A percentile compares a stretch with the other conserved stretches of the same genome.
Evolutionary conservation across 169 alveolate species (phyloP).

Genomic region (Amoebophrya sp.): DNA sequence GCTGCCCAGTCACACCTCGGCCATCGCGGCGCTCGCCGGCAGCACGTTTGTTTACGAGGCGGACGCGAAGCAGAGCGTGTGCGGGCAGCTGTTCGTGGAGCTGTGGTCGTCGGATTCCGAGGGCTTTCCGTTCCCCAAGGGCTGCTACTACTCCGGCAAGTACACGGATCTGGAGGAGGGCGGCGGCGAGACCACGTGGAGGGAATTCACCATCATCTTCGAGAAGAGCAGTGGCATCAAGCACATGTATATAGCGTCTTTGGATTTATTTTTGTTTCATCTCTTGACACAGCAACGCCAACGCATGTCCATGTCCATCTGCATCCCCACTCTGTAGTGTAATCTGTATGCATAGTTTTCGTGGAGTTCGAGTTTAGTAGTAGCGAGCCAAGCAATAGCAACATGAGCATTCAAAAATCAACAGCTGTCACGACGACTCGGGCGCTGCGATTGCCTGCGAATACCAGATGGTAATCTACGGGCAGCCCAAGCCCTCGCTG

Average conservation of each 20-base stretch:
- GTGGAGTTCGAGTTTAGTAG: no score
- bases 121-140: conserved; percentile 26
- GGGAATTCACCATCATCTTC: conserved; percentile 5
- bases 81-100: conserved; percentile 30
- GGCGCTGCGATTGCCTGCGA: not conserved
- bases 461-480: not conserved
- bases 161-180: conserved; percentile 21
- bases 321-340: no score
- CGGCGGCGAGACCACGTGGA: not conserved
- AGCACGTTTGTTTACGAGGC: not conserved
- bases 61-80: not conserved
- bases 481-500: not conserved
- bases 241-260: no score
- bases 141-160: conserved; percentile 17
- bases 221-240: not conserved
- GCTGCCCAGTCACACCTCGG: not conserved
- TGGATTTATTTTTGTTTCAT: no score
- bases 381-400: no score
- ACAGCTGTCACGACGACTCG: not conserved
- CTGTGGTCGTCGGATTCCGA: conserved; percentile 10
- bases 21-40: not conserved
- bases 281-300: no score
- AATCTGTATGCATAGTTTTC: no score
- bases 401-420: no score
- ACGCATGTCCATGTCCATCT: no score